These are phyloP conservation scores for Penicillium argentinense DNA, from an alignment of 495 filamentous ascomycete species.

Conservation along the genomic window DNA sequence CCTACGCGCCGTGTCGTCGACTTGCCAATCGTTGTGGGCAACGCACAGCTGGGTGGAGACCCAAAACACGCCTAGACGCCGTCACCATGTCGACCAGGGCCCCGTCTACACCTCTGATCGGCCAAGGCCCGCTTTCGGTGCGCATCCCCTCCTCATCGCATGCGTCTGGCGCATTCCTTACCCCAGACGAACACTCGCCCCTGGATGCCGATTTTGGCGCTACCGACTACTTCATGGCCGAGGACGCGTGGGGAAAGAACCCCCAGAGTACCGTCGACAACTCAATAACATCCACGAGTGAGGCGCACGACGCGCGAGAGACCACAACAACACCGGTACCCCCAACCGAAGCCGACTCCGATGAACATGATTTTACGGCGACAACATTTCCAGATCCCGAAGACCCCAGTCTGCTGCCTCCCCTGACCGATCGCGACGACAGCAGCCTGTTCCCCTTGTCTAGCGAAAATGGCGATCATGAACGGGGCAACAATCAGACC, in stretches of 20 bases:
- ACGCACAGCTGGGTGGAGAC: conserved; percentile 29
- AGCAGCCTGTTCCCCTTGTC: conserved; percentile 36
- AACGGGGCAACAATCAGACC: conserved; percentile 46
- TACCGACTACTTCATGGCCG: conserved; percentile 37
- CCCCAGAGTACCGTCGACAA: conserved; percentile 27
- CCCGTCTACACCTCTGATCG: conserved; percentile 27
- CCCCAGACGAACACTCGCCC: conserved; percentile 34
- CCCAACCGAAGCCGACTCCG: conserved; percentile 8
- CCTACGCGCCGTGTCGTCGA: conserved; percentile 1
- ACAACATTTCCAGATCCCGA: conserved; percentile 13
- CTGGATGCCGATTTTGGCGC: conserved; percentile 38
- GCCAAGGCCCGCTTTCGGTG: conserved; percentile 22
- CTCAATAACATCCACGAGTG: conserved; percentile 10
- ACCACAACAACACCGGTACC: conserved; percentile 9
- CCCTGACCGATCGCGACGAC: conserved; percentile 41
- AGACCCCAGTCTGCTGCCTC: conserved; percentile 32
- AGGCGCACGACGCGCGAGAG: conserved; percentile 19
- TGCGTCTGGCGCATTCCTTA: conserved; percentile 35
- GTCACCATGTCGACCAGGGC: conserved; percentile 43
- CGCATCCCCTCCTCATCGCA: conserved; percentile 28
- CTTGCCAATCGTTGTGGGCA: conserved; percentile 24
- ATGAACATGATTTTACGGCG: conserved; percentile 5
- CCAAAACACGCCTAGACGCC: conserved; percentile 30
- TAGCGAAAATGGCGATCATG: conserved; percentile 41
- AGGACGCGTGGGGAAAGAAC: conserved; percentile 31